phyloP scores from a whole-genome alignment of 192 early-diverging fungal species.

The Linnemannia hyalina region DNA sequence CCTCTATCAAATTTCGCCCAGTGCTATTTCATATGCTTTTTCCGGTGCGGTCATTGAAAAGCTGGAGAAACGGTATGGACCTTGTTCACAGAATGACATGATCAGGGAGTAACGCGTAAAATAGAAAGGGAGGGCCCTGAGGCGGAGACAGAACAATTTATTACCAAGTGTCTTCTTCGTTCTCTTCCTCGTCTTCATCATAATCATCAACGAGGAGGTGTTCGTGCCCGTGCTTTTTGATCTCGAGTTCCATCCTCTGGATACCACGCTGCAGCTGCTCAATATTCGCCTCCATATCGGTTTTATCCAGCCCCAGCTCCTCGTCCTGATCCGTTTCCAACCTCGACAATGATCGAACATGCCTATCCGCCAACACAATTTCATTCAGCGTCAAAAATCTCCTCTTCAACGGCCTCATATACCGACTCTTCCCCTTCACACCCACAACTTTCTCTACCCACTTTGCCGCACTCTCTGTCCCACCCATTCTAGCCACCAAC shows the following conservation, averaged over 20 bases:
- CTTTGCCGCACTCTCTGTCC: background rate
- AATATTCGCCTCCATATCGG: background rate
- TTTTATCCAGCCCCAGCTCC: background rate
- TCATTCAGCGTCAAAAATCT: background rate
- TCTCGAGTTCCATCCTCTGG: background rate
- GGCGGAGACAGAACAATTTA: no score
- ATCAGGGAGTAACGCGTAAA: no score
- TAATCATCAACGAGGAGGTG: background rate
- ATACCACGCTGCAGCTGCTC: background rate
- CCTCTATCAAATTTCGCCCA: background rate
- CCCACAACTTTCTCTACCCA: slow-evolving; percentile 21
- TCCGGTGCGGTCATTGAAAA: no score
- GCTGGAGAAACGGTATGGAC: no score
- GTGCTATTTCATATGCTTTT: no score
- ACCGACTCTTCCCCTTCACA: slow-evolving; percentile 32
- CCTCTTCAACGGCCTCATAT: background rate
- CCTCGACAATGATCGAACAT: background rate
- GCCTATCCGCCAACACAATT: background rate
- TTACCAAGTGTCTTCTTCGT: background rate
- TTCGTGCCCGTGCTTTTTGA: background rate
- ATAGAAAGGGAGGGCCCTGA: no score
- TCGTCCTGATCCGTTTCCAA: background rate
- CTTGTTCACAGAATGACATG: no score
- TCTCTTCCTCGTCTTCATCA: background rate
- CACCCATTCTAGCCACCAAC: slow-evolving; percentile 33